phyloP scores from a whole-genome alignment of 148 eudicot genomes.

The Oxyria digyna region DNA sequence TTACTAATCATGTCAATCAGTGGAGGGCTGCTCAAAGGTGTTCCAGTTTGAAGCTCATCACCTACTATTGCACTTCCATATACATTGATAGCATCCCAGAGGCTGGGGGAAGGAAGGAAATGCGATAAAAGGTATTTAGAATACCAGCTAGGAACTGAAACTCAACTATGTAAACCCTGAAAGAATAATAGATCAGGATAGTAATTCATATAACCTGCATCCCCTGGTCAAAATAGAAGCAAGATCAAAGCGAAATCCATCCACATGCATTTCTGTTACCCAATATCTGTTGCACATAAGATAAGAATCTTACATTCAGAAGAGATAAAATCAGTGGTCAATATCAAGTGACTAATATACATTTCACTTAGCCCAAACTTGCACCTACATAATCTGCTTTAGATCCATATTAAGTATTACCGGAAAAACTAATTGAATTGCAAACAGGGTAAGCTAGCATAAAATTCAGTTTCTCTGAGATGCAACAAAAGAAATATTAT shows the following conservation, averaged over 20 bases:
- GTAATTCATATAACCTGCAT: conserved; percentile 52
- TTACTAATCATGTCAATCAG: conserved; percentile 92
- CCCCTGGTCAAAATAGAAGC: conserved; percentile 94
- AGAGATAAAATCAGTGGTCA: not conserved
- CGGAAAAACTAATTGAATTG: not conserved
- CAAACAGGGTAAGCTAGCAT: not conserved
- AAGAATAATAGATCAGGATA: not conserved
- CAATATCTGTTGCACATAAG: conserved; percentile 60
- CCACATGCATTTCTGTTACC: conserved; percentile 98
- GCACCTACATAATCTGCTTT: not conserved
- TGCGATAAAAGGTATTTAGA: conserved; percentile 1
- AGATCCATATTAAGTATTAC: not conserved
- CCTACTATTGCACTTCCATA: conserved; percentile 49
- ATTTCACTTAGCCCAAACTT: not conserved
- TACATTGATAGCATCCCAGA: conserved; percentile 84
- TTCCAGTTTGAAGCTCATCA: conserved; percentile 66
- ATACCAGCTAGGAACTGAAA: not conserved
- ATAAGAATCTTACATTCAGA: not conserved
- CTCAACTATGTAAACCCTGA: not conserved
- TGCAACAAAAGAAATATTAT: not conserved
- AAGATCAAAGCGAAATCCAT: conserved; percentile 99
- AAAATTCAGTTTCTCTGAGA: not conserved
- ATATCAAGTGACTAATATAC: not conserved
- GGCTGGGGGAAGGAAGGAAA: conserved; percentile 26
- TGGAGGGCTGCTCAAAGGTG: conserved; percentile 80